Evolutionary conservation across 306 rosid genomes (phyloP).

Genomic region (Vigna nakashimae): DNA sequence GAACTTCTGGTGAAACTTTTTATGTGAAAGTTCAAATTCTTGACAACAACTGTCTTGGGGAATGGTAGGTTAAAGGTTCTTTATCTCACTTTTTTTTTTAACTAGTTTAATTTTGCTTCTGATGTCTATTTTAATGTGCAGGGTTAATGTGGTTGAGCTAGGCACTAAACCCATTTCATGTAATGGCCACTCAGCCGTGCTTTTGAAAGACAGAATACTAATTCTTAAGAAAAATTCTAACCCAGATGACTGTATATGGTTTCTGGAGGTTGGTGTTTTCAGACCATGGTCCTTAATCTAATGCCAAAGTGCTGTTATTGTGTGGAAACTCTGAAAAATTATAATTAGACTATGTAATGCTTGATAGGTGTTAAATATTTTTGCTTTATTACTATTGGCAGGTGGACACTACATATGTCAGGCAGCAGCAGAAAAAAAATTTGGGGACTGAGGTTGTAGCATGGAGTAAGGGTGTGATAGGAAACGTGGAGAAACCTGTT

Average conservation of each 20-base stretch:
- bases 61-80: constrained; percentile 66
- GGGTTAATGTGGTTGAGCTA: constrained; percentile 60
- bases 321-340: constrained; percentile 16
- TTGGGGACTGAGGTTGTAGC: constrained; percentile 87
- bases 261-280: constrained; percentile 83
- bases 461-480: constrained; percentile 91
- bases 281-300: not conserved
- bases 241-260: constrained; percentile 76
- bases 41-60: constrained; percentile 62
- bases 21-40: constrained; percentile 75
- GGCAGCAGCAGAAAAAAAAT: constrained; percentile 59
- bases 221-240: constrained; percentile 70
- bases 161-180: constrained; percentile 75
- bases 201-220: constrained; percentile 65
- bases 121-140: constrained; percentile 53
- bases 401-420: constrained; percentile 88
- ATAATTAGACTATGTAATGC: not conserved
- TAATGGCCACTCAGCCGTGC: constrained; percentile 79
- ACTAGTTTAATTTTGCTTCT: constrained; percentile 34
- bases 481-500: constrained; percentile 76
- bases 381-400: constrained; percentile 39
- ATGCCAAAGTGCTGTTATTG: constrained; percentile 3
- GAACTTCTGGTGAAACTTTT: constrained; percentile 71
- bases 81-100: not conserved
- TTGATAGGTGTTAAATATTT: not conserved